Conservation (phyloP, 352 stramenopile species). For the Phytophthora crassamura region DNA sequence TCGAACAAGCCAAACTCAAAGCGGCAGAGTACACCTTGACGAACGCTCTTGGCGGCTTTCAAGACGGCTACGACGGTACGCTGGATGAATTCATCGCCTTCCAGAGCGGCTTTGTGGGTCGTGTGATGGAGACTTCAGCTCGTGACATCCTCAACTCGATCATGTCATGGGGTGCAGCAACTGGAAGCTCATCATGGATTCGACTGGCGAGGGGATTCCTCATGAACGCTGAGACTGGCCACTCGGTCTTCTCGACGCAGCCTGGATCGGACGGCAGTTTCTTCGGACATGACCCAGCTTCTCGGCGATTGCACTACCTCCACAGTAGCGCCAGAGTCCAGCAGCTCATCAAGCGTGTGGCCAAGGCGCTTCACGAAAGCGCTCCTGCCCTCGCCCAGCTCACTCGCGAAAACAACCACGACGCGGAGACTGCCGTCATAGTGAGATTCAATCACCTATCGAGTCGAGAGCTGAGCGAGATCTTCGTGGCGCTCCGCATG, state of each 20-base stretch:
- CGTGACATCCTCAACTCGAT: constrained; percentile 26
- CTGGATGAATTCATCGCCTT: constrained; percentile 53
- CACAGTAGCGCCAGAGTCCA: constrained; percentile 28
- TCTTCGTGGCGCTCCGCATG: constrained; percentile 50
- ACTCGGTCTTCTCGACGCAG: constrained; percentile 28
- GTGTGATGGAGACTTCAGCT: constrained; percentile 40
- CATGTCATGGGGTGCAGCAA: constrained; percentile 20
- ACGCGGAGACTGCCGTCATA: constrained; percentile 17
- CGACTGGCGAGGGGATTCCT: constrained; percentile 40
- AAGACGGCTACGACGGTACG: constrained; percentile 36
- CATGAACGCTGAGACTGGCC: constrained; percentile 45
- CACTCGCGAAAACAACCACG: constrained; percentile 18
- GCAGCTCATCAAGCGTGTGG: constrained; percentile 30
- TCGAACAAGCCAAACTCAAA: constrained; percentile 37
- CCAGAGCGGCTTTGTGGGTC: constrained; percentile 41
- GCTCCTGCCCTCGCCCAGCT: constrained; percentile 30
- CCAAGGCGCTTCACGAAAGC: constrained; percentile 40
- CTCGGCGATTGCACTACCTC: constrained; percentile 15
- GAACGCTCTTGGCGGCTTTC: constrained; percentile 42
- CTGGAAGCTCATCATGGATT: constrained; percentile 7
- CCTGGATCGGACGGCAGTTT: neutral
- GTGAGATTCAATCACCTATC: constrained; percentile 23
- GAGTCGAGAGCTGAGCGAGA: constrained; percentile 5
- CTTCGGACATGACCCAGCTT: constrained; percentile 20
- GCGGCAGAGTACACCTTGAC: constrained; percentile 64